Evolutionary conservation across 2,329 filamentous ascomycete genomes (phyloP).

Genomic region (Neopestalotiopsis clavispora): DNA sequence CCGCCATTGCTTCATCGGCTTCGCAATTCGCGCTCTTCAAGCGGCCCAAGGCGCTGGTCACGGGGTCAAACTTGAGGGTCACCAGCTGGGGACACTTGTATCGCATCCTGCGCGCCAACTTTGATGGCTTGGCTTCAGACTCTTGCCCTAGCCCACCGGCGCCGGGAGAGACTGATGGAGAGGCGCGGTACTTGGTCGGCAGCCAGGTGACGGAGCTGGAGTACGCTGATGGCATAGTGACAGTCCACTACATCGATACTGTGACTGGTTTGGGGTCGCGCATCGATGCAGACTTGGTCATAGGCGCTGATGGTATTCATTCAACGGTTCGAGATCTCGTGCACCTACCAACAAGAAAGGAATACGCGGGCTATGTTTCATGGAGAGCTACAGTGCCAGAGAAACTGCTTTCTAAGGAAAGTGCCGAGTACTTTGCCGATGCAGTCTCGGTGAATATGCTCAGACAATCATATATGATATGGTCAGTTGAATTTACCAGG

Average conservation of each 20-base stretch:
- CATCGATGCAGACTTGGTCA: background rate
- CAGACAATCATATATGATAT: background rate
- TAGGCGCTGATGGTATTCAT: background rate
- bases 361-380: background rate
- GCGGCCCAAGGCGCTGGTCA: conserved; percentile 16
- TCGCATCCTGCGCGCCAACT: conserved; percentile 43
- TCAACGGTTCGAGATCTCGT: background rate
- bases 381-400: background rate
- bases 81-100: conserved; percentile 48
- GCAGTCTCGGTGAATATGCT: background rate
- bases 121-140: conserved; percentile 38
- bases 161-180: conserved; percentile 26
- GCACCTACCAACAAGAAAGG: background rate
- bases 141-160: conserved; percentile 26
- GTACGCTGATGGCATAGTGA: conserved; percentile 21
- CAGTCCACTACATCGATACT: conserved; percentile 27
- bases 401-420: background rate
- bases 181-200: conserved; percentile 27
- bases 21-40: conserved; percentile 23
- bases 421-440: background rate
- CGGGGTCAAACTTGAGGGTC: conserved; percentile 35
- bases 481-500: background rate
- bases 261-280: background rate
- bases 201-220: conserved; percentile 26
- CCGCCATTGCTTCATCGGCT: conserved; percentile 18